Percentiles rank a stretch among this genome's conserved stretches.
Conservation (phyloP, 352 stramenopile genomes). For the Phytopythium kandeliae region DNA sequence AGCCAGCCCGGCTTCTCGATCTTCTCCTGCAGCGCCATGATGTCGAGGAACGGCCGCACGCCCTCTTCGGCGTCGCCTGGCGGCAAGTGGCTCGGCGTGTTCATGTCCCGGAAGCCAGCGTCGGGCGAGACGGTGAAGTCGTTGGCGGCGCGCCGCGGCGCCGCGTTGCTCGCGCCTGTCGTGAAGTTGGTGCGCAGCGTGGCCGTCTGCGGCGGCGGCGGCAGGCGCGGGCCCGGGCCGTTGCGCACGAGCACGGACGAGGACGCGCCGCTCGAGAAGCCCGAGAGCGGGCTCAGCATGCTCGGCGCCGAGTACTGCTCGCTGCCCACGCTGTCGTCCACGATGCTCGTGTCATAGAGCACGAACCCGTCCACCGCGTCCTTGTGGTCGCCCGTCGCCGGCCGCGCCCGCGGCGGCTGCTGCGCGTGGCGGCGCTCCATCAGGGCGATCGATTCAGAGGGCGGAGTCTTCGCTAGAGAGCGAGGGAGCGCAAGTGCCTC, state of each 20-base stretch:
- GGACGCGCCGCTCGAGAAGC: conserved; percentile 23
- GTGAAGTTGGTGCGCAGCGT: conserved; percentile 71
- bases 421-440: not conserved
- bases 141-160: conserved; percentile 6
- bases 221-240: conserved; percentile 19
- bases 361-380: conserved; percentile 22
- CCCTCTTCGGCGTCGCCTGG: conserved; percentile 9
- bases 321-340: conserved; percentile 32
- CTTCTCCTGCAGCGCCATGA: conserved; percentile 29
- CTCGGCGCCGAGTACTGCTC: conserved; percentile 28
- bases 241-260: conserved; percentile 28
- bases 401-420: not conserved
- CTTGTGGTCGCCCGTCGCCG: not conserved
- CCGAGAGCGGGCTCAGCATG: conserved; percentile 31
- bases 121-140: conserved; percentile 30
- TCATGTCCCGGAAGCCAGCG: conserved; percentile 46
- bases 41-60: conserved; percentile 19
- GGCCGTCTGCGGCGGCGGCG: conserved; percentile 38
- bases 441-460: not conserved
- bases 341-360: conserved; percentile 40
- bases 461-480: not conserved
- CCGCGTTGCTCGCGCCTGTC: conserved; percentile 16
- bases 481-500: not conserved
- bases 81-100: conserved; percentile 25
- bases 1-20: conserved; percentile 25